A percentile compares a stretch with the other conserved stretches of the same genome.
Evolutionary conservation across 306 rosid genomes (phyloP).

Genomic region (Rosa multiflora): DNA sequence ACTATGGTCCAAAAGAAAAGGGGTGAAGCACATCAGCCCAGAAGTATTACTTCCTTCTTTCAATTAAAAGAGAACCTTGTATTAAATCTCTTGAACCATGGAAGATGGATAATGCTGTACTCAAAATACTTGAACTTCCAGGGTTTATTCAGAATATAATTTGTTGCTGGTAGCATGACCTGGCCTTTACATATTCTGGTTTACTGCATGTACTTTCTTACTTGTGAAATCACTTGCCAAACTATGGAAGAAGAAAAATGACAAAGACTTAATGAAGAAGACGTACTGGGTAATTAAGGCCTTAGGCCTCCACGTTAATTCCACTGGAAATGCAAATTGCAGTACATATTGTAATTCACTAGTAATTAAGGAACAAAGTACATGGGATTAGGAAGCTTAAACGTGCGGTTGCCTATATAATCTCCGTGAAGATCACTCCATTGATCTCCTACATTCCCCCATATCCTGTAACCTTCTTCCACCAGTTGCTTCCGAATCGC

Average conservation of each 20-base stretch:
- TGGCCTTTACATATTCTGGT: no score
- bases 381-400: conserved; percentile 94
- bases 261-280: no score
- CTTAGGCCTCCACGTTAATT: not conserved
- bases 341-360: not conserved
- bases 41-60: no score
- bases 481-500: conserved; percentile 50
- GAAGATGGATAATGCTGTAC: no score
- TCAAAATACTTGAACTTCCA: no score
- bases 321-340: not conserved
- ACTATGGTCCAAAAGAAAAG: no score
- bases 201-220: not conserved
- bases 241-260: not conserved
- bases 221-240: not conserved
- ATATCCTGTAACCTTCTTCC: conserved; percentile 65
- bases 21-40: no score
- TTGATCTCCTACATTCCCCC: conserved; percentile 97
- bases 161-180: not conserved
- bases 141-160: no score
- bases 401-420: conserved; percentile 61
- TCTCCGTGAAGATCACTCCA: conserved; percentile 90
- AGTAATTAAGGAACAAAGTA: conserved; percentile 58
- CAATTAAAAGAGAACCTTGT: no score
- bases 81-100: no score
- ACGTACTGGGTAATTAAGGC: not conserved